phyloP scores from a whole-genome alignment of 1,139 yeast species.

The Casaregolazyma lundiana region DNA sequence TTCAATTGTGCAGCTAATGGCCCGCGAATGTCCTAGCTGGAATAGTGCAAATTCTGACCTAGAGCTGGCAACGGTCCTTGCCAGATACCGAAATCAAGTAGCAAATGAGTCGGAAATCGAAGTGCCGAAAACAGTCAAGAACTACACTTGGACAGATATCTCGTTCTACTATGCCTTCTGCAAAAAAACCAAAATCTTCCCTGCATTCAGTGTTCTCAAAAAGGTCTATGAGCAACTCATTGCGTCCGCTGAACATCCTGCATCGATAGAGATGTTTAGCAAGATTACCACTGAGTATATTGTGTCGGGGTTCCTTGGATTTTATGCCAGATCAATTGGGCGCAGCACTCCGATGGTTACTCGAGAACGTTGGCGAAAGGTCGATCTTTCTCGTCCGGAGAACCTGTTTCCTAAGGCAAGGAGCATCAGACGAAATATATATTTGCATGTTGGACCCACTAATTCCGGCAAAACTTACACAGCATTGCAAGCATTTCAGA shows the following conservation, averaged over 20 bases:
- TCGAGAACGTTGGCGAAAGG: constrained; percentile 8
- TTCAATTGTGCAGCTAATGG: neutral
- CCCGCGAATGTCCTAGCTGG: constrained; percentile 8
- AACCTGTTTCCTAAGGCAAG: constrained; percentile 91
- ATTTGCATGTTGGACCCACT: constrained; percentile 96
- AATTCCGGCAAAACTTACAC: constrained; percentile 93
- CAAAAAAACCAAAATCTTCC: constrained; percentile 8
- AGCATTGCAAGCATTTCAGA: constrained; percentile 64
- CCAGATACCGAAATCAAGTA: constrained; percentile 4
- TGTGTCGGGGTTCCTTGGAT: constrained; percentile 6
- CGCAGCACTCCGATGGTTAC: constrained; percentile 2
- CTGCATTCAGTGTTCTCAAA: constrained; percentile 1
- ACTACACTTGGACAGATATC: constrained; percentile 6
- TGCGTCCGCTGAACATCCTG: neutral
- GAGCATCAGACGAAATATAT: constrained; percentile 67
- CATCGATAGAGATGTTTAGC: constrained; percentile 6
- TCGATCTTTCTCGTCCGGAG: constrained; percentile 44
- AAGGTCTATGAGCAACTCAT: constrained; percentile 4
- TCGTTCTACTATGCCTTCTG: constrained; percentile 4
- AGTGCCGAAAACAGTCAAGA: neutral
- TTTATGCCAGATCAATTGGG: constrained; percentile 2
- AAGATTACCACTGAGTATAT: constrained; percentile 6
- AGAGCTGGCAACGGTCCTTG: constrained; percentile 1
- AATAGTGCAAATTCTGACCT: constrained; percentile 6
- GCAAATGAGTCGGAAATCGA: constrained; percentile 3